Conservation (phyloP, 108 stramenopile genomes). For the Conticribra guillardii region DNA sequence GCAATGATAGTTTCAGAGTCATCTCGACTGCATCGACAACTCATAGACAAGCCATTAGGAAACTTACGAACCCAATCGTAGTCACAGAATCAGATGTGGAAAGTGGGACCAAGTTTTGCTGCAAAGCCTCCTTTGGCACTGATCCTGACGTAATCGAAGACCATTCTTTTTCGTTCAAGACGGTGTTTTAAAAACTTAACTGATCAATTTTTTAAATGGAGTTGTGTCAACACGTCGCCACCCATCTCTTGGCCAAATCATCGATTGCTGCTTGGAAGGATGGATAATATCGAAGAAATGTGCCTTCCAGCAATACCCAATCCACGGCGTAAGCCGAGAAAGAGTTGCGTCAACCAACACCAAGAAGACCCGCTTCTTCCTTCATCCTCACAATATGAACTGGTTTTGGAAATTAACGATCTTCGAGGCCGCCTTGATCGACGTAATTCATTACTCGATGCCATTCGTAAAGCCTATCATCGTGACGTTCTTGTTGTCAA, state of each 20-base stretch:
- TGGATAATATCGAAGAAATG: too few species aligned
- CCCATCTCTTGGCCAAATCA: too few species aligned
- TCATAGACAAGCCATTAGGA: slow-evolving; percentile 42
- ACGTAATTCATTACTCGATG: slow-evolving; percentile 47
- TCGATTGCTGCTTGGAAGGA: too few species aligned
- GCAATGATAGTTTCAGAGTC: slow-evolving; percentile 1
- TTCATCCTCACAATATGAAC: not conserved
- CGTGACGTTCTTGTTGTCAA: slow-evolving; percentile 51
- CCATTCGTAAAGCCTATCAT: slow-evolving; percentile 55
- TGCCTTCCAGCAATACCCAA: too few species aligned
- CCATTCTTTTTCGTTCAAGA: slow-evolving; percentile 27
- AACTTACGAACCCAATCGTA: slow-evolving; percentile 8
- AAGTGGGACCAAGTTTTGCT: slow-evolving; percentile 18
- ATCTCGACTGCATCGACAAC: slow-evolving; percentile 39
- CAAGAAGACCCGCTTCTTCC: not conserved
- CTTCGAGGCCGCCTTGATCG: slow-evolving; percentile 42
- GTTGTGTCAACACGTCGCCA: too few species aligned
- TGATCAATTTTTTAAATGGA: too few species aligned
- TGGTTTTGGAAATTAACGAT: slow-evolving; percentile 21
- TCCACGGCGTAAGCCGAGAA: too few species aligned
- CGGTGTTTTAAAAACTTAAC: too few species aligned
- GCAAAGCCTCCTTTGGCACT: slow-evolving; percentile 30
- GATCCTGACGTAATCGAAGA: slow-evolving; percentile 28
- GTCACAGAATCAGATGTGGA: slow-evolving; percentile 23
- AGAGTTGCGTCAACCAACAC: not conserved